Evolutionary conservation across 768 basidiomycete species (phyloP).

Genomic region (Myochromella boudieri): DNA sequence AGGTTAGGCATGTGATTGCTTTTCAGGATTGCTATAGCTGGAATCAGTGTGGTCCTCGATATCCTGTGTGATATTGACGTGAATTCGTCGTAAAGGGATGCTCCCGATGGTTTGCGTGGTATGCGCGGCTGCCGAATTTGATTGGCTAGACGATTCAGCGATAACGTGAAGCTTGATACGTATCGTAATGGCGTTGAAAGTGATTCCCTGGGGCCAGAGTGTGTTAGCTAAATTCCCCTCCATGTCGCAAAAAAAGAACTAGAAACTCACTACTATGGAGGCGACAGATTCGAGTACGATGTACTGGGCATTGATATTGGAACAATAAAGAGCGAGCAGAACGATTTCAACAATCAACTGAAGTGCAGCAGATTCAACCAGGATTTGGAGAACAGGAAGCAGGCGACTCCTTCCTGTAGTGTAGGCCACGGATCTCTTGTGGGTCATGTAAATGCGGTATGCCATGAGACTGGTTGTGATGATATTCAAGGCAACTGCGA

Average conservation of each 20-base stretch:
- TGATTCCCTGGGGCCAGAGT: constrained; percentile 14
- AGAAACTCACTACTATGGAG: constrained; percentile 9
- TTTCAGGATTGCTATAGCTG: no score
- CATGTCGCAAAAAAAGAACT: no score
- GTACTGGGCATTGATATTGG: constrained; percentile 11
- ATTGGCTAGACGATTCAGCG: neutral
- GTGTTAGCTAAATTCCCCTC: no score
- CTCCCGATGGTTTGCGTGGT: constrained; percentile 12
- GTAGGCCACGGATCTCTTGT: constrained; percentile 2
- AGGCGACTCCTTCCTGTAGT: neutral
- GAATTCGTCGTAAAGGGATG: constrained; percentile 7
- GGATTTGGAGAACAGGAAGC: constrained; percentile 7
- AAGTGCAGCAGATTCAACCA: constrained; percentile 12
- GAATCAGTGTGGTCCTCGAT: constrained; percentile 7
- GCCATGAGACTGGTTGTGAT: constrained; percentile 11
- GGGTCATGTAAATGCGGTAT: constrained; percentile 8
- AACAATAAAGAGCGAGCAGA: constrained; percentile 10
- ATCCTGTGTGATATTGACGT: constrained; percentile 9
- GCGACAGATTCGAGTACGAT: constrained; percentile 10
- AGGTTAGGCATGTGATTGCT: no score
- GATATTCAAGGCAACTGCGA: constrained; percentile 8
- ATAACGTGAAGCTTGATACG: constrained; percentile 9
- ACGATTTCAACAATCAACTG: constrained; percentile 10
- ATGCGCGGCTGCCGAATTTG: neutral
- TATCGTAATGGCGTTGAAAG: constrained; percentile 11